phyloP scores from a whole-genome alignment of 2,329 filamentous ascomycete genomes.

The Fonsecaea nubica region DNA sequence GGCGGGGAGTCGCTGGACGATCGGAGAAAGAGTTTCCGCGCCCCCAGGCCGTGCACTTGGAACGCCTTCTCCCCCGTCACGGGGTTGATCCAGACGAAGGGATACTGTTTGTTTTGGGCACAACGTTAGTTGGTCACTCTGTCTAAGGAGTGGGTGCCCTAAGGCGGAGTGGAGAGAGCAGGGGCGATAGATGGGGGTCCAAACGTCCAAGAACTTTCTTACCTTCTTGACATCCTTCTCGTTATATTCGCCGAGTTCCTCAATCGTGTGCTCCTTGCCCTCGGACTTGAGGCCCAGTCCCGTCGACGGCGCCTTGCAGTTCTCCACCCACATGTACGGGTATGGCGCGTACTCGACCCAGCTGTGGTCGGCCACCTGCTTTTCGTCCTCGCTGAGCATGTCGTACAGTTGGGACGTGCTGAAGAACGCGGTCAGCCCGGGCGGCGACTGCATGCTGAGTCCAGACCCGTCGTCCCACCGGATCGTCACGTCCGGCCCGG shows the following conservation, averaged over 20 bases:
- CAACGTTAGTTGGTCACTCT: neutral
- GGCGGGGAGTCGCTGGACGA: slow-evolving; percentile 45
- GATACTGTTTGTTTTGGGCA: slow-evolving; percentile 44
- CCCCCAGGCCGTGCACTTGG: slow-evolving; percentile 53
- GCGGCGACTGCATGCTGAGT: slow-evolving; percentile 51
- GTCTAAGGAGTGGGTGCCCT: no score
- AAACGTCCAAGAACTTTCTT: neutral
- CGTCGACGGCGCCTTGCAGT: slow-evolving; percentile 50
- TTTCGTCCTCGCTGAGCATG: slow-evolving; percentile 53
- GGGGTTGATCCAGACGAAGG: slow-evolving; percentile 57
- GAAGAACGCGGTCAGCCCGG: slow-evolving; percentile 54
- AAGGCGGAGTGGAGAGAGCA: neutral
- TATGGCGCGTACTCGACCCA: slow-evolving; percentile 57
- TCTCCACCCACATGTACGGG: slow-evolving; percentile 54
- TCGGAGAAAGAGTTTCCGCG: slow-evolving; percentile 50
- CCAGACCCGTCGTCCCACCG: slow-evolving; percentile 55
- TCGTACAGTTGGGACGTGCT: slow-evolving; percentile 53
- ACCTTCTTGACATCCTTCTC: slow-evolving; percentile 46
- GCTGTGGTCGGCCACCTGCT: slow-evolving; percentile 50
- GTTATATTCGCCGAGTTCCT: slow-evolving; percentile 49
- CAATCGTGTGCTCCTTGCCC: slow-evolving; percentile 49
- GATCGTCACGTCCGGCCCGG: slow-evolving; percentile 47
- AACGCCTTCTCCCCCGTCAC: slow-evolving; percentile 52
- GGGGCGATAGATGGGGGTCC: no score
- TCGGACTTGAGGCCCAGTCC: slow-evolving; percentile 51